Percentiles rank a stretch among this genome's conserved stretches.
These are phyloP conservation scores for Setomelanomma holmii DNA, from an alignment of 2,329 filamentous ascomycete species.

Conservation along the genomic window DNA sequence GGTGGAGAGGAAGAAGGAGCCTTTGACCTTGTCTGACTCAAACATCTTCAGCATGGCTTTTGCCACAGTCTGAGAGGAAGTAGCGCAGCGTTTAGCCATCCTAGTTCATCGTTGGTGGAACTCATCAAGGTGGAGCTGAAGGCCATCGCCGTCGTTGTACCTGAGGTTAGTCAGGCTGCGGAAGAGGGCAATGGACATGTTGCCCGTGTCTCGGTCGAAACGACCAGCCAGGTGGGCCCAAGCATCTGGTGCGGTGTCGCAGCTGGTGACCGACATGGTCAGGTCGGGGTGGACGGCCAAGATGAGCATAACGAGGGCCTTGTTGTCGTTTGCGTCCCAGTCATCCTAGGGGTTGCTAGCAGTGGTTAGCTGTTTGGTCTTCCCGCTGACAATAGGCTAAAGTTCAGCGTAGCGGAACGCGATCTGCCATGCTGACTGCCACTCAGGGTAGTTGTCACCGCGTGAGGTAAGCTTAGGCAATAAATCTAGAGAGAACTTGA, in stretches of 20 bases:
- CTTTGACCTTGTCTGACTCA: slow-evolving; percentile 14
- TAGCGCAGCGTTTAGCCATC: slow-evolving; percentile 3
- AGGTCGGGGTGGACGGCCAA: slow-evolving; percentile 5
- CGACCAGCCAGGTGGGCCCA: slow-evolving; percentile 4
- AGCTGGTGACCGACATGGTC: slow-evolving; percentile 3
- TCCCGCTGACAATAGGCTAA: slow-evolving; percentile 1
- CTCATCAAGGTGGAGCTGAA: slow-evolving; percentile 7
- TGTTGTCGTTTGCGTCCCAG: slow-evolving; percentile 4
- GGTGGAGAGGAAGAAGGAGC: slow-evolving; percentile 17
- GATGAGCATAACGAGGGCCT: slow-evolving; percentile 6
- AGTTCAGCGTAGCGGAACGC: slow-evolving; percentile 5
- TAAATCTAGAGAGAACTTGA: slow-evolving; percentile 1
- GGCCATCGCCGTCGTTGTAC: slow-evolving; percentile 5
- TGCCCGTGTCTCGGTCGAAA: slow-evolving; percentile 4
- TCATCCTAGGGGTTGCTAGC: not conserved
- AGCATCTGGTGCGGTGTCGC: not conserved
- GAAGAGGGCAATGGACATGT: slow-evolving; percentile 6
- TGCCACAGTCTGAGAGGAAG: slow-evolving; percentile 4
- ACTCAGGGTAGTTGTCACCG: slow-evolving; percentile 6
- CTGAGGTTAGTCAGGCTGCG: not conserved
- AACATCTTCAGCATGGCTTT: slow-evolving; percentile 12
- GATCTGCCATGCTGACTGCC: slow-evolving; percentile 1
- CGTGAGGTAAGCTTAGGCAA: slow-evolving; percentile 3
- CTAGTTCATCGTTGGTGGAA: slow-evolving; percentile 5
- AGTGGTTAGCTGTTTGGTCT: not conserved